Evolutionary conservation across 768 basidiomycete genomes (phyloP).

Genomic region (Tremella fuciformis): DNA sequence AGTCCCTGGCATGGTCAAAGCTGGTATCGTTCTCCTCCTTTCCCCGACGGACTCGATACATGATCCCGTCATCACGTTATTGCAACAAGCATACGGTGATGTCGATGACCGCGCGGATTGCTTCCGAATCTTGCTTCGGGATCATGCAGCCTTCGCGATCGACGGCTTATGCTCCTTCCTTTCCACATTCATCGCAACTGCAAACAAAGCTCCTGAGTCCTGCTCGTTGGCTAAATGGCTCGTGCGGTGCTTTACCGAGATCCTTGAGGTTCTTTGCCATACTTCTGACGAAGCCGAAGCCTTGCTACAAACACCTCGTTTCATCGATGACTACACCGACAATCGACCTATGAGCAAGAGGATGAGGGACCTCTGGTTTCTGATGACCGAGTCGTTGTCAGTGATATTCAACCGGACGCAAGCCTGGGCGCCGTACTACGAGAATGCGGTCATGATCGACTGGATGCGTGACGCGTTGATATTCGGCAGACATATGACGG

Average conservation of each 20-base stretch:
- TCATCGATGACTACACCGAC: constrained; percentile 37
- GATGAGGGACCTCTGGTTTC: constrained; percentile 73
- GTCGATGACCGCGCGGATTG: constrained; percentile 83
- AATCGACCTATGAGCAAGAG: constrained; percentile 54
- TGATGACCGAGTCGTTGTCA: constrained; percentile 74
- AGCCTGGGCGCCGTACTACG: constrained; percentile 75
- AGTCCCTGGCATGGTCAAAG: constrained; percentile 60
- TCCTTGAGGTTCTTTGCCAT: constrained; percentile 77
- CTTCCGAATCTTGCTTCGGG: constrained; percentile 71
- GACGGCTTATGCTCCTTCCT: constrained; percentile 71
- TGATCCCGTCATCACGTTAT: constrained; percentile 70
- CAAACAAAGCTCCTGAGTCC: constrained; percentile 71
- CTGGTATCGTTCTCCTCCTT: constrained; percentile 67
- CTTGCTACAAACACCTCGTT: constrained; percentile 56
- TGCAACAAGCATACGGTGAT: constrained; percentile 78
- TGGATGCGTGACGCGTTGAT: constrained; percentile 99
- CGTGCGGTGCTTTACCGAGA: constrained; percentile 87
- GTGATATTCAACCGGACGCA: constrained; percentile 83
- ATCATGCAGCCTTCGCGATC: constrained; percentile 65
- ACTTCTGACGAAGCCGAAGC: constrained; percentile 61
- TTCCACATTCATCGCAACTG: constrained; percentile 63
- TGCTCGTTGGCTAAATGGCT: constrained; percentile 83
- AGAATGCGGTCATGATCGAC: constrained; percentile 76
- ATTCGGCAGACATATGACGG: constrained; percentile 80
- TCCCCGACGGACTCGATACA: constrained; percentile 77